A percentile compares a stretch with the other conserved stretches of the same genome.
phyloP scores from a whole-genome alignment of 2,329 filamentous ascomycete genomes.

The Tolypocladium ophioglossoides region DNA sequence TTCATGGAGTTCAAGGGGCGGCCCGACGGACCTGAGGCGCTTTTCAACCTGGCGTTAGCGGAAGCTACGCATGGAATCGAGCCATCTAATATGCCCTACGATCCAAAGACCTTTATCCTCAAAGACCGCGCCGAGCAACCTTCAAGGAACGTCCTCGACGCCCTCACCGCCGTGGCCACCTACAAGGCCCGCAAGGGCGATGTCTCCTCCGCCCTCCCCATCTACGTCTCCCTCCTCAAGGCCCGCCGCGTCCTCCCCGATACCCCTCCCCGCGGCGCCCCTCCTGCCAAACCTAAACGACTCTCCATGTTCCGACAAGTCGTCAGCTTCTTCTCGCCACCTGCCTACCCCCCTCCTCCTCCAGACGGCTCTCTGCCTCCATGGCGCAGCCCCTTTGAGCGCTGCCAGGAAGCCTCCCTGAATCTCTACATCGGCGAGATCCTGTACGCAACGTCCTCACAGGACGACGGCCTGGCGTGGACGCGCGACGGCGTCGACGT shows the following conservation, averaged over 20 bases:
- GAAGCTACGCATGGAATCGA: slow-evolving; percentile 53
- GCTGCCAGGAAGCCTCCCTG: slow-evolving; percentile 76
- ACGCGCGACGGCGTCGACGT: slow-evolving; percentile 78
- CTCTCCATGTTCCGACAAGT: slow-evolving; percentile 11
- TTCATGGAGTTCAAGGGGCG: slow-evolving; percentile 73
- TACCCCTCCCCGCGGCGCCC: slow-evolving; percentile 13
- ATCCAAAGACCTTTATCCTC: slow-evolving; percentile 54
- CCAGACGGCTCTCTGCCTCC: slow-evolving; percentile 60
- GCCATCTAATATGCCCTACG: slow-evolving; percentile 31
- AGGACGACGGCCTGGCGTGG: slow-evolving; percentile 73
- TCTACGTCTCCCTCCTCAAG: slow-evolving; percentile 75
- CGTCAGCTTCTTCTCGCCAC: slow-evolving; percentile 25
- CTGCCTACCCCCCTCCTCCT: slow-evolving; percentile 60
- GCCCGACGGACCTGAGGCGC: slow-evolving; percentile 53
- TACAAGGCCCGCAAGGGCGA: slow-evolving; percentile 64
- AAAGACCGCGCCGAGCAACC: slow-evolving; percentile 45
- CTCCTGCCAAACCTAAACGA: slow-evolving; percentile 2
- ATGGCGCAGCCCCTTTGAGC: slow-evolving; percentile 50
- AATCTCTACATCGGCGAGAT: slow-evolving; percentile 93
- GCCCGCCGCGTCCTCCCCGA: slow-evolving; percentile 55
- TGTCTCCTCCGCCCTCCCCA: slow-evolving; percentile 61
- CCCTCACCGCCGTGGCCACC: slow-evolving; percentile 67
- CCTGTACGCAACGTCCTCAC: slow-evolving; percentile 54
- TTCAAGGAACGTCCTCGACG: slow-evolving; percentile 63
- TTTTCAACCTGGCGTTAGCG: slow-evolving; percentile 67